Evolutionary conservation across 2,329 filamentous ascomycete species (phyloP).

Genomic region (Trichoderma oligosporum): DNA sequence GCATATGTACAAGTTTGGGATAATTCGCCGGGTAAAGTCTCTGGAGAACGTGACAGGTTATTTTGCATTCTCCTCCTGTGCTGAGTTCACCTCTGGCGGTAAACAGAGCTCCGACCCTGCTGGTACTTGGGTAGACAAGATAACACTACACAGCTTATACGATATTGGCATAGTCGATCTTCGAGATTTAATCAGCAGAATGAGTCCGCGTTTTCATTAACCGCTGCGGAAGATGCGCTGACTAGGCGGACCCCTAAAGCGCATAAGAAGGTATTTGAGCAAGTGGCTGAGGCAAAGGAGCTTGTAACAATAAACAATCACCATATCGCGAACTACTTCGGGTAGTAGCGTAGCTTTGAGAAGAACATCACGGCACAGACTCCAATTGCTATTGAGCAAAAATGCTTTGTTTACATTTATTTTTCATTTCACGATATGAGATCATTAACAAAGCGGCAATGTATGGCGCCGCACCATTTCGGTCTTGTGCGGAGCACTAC

Average conservation of each 20-base stretch:
- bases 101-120: background rate
- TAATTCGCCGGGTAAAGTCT: background rate
- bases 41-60: background rate
- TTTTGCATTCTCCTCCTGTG: background rate
- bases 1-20: background rate
- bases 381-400: background rate
- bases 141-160: background rate
- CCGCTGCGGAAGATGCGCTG: background rate
- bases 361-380: background rate
- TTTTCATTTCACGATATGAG: too few species aligned
- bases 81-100: background rate
- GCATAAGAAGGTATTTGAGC: background rate
- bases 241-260: background rate
- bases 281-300: background rate
- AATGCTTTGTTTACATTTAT: too few species aligned
- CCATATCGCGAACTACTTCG: background rate
- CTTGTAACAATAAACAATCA: background rate
- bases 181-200: background rate
- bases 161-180: background rate
- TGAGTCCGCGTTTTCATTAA: background rate
- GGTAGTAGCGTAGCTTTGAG: background rate
- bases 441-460: background rate
- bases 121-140: background rate
- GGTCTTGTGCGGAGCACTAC: background rate
- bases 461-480: background rate